A percentile compares a stretch with the other conserved stretches of the same genome.
Conservation (phyloP, 441 rosid genomes). For the Codiaeum variegatum region DNA sequence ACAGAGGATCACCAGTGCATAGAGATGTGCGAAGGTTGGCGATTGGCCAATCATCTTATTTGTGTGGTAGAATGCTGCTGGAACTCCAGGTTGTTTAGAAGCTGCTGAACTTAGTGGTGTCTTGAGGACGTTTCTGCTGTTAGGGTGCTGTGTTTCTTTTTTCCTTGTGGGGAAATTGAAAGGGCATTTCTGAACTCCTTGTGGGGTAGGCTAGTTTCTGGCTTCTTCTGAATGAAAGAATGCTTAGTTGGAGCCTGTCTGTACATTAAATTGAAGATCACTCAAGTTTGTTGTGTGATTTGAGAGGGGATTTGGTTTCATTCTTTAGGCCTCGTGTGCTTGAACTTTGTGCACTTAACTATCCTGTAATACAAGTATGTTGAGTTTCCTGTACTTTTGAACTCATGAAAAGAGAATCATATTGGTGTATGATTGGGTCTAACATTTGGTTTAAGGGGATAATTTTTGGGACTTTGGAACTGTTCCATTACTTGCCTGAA, state of each 20-base stretch:
- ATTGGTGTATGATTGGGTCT: not conserved
- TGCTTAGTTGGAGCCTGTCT: not conserved
- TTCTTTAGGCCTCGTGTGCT: not conserved
- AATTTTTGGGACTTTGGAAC: not conserved
- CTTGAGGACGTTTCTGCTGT: constrained; percentile 14
- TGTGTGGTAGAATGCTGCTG: not conserved
- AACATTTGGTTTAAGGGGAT: not conserved
- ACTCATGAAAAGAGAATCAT: not conserved
- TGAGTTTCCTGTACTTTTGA: not conserved
- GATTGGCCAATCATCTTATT: not conserved
- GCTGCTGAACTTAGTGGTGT: constrained; percentile 6
- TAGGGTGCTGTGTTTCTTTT: not conserved
- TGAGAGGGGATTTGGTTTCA: not conserved
- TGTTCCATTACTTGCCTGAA: not conserved
- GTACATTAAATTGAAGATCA: constrained; percentile 12
- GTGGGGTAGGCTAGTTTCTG: constrained; percentile 5
- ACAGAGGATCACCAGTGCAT: not conserved
- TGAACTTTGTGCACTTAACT: not conserved
- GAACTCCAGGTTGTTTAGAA: constrained; percentile 10
- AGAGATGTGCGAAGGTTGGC: constrained; percentile 3
- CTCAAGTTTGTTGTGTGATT: constrained; percentile 5
- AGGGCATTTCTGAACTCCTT: not conserved
- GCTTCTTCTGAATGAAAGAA: not conserved
- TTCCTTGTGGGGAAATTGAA: not conserved
- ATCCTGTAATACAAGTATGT: not conserved